A percentile compares a stretch with the other conserved stretches of the same genome.
Conservation (phyloP, 2,329 filamentous ascomycete species). For the Neopestalotiopsis clavispora region DNA sequence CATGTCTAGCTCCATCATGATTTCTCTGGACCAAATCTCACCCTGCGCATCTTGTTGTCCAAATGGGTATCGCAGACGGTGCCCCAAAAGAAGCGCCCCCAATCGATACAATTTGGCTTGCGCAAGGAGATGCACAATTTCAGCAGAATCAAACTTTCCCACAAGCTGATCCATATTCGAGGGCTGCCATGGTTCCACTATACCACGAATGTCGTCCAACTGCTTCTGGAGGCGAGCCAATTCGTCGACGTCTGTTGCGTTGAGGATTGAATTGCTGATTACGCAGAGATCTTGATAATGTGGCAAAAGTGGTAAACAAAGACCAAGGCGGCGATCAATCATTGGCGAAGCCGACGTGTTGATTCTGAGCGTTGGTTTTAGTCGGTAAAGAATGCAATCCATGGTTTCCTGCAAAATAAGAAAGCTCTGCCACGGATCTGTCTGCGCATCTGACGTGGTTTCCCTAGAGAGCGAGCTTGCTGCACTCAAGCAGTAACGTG, state of each 20-base stretch:
- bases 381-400: constrained; percentile 32
- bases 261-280: constrained; percentile 28
- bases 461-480: constrained; percentile 25
- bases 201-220: constrained; percentile 25
- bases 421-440: constrained; percentile 26
- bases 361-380: constrained; percentile 27
- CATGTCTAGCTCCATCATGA: constrained; percentile 32
- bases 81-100: constrained; percentile 29
- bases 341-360: constrained; percentile 7
- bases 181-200: constrained; percentile 32
- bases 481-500: constrained; percentile 28
- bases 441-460: constrained; percentile 20
- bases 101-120: constrained; percentile 34
- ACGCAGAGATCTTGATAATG: constrained; percentile 34
- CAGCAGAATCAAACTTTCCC: constrained; percentile 26
- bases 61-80: constrained; percentile 30
- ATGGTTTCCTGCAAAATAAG: constrained; percentile 31
- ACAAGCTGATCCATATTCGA: constrained; percentile 24
- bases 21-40: constrained; percentile 32
- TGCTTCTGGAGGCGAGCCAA: constrained; percentile 25
- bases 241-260: constrained; percentile 20
- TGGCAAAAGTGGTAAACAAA: constrained; percentile 31
- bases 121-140: constrained; percentile 31
- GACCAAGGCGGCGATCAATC: constrained; percentile 30
- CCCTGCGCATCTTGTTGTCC: constrained; percentile 29